These are phyloP conservation scores for Aristolochia fimbriata DNA, from an alignment of 164 flowering plant species.

Conservation along the genomic window DNA sequence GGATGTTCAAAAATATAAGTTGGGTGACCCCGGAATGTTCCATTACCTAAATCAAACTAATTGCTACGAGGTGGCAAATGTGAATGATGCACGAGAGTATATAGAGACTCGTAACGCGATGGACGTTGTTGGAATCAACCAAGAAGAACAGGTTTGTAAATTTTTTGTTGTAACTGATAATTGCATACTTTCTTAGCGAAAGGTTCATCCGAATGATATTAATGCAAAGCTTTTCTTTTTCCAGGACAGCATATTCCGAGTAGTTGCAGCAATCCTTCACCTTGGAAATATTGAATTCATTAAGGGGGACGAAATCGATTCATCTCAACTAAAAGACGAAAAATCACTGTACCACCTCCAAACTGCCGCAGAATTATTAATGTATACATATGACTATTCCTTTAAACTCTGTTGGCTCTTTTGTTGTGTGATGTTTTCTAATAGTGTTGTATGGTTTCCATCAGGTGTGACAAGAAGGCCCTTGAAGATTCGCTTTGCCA, in stretches of 20 bases:
- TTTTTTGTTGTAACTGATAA: background rate
- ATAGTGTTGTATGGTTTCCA: background rate
- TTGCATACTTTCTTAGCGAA: background rate
- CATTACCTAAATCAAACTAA: conserved; percentile 76
- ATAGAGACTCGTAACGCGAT: conserved; percentile 75
- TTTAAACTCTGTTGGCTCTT: background rate
- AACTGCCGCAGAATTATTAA: conserved; percentile 71
- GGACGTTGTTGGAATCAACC: conserved; percentile 76
- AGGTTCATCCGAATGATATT: no score
- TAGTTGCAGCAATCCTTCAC: conserved; percentile 80
- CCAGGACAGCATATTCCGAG: conserved; percentile 78
- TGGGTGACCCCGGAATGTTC: conserved; percentile 62
- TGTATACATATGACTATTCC: conserved; percentile 24
- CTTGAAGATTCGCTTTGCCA: conserved; percentile 66
- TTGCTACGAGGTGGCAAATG: conserved; percentile 59
- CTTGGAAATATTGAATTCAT: conserved; percentile 64
- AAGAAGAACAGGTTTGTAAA: conserved; percentile 62
- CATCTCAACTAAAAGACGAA: conserved; percentile 61
- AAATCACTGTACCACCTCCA: conserved; percentile 56
- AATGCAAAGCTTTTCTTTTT: background rate
- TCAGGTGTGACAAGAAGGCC: conserved; percentile 61
- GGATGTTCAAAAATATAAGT: conserved; percentile 60
- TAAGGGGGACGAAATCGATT: conserved; percentile 70
- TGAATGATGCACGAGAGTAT: conserved; percentile 62
- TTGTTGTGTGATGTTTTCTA: background rate